Percentiles rank a stretch among this genome's conserved stretches.
Evolutionary conservation across 192 early-diverging fungal genomes (phyloP).

Genomic region (Linderina pennispora): DNA sequence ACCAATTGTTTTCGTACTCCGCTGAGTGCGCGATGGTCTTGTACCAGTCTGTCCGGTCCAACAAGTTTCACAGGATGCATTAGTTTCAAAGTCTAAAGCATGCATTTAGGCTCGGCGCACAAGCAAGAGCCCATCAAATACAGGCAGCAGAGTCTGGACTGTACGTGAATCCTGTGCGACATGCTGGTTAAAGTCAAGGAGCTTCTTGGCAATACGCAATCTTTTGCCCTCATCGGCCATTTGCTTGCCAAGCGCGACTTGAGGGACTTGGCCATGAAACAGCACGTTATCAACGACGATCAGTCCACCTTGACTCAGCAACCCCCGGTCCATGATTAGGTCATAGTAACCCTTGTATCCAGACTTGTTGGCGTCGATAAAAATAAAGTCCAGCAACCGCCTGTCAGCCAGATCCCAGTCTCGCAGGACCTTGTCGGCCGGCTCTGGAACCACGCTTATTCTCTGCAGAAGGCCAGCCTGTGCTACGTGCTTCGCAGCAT

Average conservation of each 20-base stretch:
- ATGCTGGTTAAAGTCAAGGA: constrained; percentile 54
- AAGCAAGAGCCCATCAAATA: constrained; percentile 59
- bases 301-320: constrained; percentile 51
- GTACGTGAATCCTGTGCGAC: constrained; percentile 54
- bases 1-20: too few species aligned
- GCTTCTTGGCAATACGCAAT: constrained; percentile 6
- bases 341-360: constrained; percentile 58
- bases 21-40: too few species aligned
- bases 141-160: constrained; percentile 49
- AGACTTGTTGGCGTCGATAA: constrained; percentile 67
- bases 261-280: constrained; percentile 28
- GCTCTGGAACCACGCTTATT: constrained; percentile 5
- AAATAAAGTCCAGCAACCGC: constrained; percentile 55
- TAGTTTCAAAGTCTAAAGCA: too few species aligned
- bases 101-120: too few species aligned
- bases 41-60: too few species aligned
- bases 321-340: constrained; percentile 48
- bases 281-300: constrained; percentile 62
- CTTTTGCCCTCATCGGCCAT: not conserved
- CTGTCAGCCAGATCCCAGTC: constrained; percentile 23
- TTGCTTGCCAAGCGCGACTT: not conserved
- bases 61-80: too few species aligned
- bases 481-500: constrained; percentile 13
- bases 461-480: constrained; percentile 12
- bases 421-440: constrained; percentile 12